Evolutionary conservation across 106 monocot genomes (phyloP).

Genomic region (Iris macrosiphon): DNA sequence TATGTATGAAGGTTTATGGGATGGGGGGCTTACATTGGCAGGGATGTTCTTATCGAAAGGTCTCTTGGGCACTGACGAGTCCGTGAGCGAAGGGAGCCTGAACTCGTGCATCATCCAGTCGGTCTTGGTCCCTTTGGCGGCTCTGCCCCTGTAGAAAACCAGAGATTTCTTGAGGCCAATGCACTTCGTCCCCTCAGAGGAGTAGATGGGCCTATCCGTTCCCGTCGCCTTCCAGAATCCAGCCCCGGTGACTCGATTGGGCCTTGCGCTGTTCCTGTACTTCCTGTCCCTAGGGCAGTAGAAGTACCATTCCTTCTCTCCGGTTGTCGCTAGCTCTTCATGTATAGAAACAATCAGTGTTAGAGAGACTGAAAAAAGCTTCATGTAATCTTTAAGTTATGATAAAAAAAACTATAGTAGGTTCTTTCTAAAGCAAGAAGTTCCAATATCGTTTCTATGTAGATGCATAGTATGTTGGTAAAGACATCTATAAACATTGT

Average conservation of each 20-base stretch:
- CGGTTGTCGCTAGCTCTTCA: slow-evolving; percentile 13
- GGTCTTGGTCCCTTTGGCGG: slow-evolving; percentile 78
- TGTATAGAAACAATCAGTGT: background rate
- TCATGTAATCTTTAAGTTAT: too few relatives aligned
- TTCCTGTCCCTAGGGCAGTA: slow-evolving; percentile 77
- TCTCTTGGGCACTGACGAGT: slow-evolving; percentile 10
- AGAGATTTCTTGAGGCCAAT: slow-evolving; percentile 88
- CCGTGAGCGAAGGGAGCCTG: slow-evolving; percentile 40
- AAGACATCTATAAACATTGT: too few relatives aligned
- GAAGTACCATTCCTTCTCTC: slow-evolving; percentile 89
- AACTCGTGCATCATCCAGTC: slow-evolving; percentile 99
- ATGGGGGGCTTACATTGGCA: slow-evolving; percentile 3
- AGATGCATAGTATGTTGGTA: too few relatives aligned
- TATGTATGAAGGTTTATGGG: background rate
- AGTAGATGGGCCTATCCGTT: slow-evolving; percentile 64
- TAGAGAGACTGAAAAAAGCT: too few relatives aligned
- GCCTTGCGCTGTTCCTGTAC: slow-evolving; percentile 86
- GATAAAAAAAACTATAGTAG: too few relatives aligned
- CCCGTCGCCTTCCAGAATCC: slow-evolving; percentile 97
- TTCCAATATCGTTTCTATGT: too few relatives aligned
- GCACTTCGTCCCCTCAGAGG: slow-evolving; percentile 20
- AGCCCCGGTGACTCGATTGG: slow-evolving; percentile 76
- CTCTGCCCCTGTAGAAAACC: slow-evolving; percentile 74
- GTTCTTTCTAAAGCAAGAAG: too few relatives aligned
- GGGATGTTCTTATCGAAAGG: slow-evolving; percentile 8